Percentiles rank a stretch among this genome's conserved stretches.
phyloP scores from a whole-genome alignment of 2,329 filamentous ascomycete genomes.

The Colletotrichum cordylinicola region DNA sequence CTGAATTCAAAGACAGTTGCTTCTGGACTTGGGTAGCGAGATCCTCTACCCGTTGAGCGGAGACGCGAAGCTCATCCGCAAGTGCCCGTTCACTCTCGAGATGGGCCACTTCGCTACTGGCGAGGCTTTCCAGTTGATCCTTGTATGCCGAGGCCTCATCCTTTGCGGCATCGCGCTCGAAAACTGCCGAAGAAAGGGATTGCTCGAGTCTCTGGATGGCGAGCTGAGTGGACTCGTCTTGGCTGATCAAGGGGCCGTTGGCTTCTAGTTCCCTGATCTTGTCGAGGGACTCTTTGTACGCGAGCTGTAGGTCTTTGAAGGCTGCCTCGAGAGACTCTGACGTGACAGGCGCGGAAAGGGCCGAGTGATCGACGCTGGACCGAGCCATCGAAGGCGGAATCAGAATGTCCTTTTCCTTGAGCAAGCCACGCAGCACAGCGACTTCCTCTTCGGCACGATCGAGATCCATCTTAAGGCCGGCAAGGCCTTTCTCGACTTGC shows the following conservation, averaged over 20 bases:
- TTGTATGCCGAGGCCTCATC: constrained; percentile 68
- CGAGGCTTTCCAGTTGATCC: constrained; percentile 64
- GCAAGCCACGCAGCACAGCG: constrained; percentile 75
- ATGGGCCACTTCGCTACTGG: constrained; percentile 59
- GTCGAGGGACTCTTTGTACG: constrained; percentile 70
- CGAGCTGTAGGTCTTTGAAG: constrained; percentile 77
- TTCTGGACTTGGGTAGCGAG: constrained; percentile 79
- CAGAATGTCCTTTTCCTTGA: constrained; percentile 83
- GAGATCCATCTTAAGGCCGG: constrained; percentile 92
- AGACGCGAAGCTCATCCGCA: constrained; percentile 73
- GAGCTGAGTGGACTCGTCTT: constrained; percentile 64
- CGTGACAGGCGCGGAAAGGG: constrained; percentile 54
- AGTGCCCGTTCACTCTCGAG: constrained; percentile 68
- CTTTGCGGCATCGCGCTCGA: constrained; percentile 75
- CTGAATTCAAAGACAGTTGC: constrained; percentile 80
- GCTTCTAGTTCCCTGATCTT: constrained; percentile 70
- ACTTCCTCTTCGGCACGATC: constrained; percentile 96
- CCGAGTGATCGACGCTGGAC: constrained; percentile 32
- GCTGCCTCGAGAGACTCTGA: constrained; percentile 77
- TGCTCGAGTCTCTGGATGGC: constrained; percentile 71
- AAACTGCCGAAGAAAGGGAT: constrained; percentile 71
- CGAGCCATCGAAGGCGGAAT: constrained; percentile 67
- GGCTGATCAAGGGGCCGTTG: constrained; percentile 38
- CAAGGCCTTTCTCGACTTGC: constrained; percentile 90
- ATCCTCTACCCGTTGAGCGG: constrained; percentile 79